phyloP scores from a whole-genome alignment of 306 rosid species.

The Cercis canadensis region DNA sequence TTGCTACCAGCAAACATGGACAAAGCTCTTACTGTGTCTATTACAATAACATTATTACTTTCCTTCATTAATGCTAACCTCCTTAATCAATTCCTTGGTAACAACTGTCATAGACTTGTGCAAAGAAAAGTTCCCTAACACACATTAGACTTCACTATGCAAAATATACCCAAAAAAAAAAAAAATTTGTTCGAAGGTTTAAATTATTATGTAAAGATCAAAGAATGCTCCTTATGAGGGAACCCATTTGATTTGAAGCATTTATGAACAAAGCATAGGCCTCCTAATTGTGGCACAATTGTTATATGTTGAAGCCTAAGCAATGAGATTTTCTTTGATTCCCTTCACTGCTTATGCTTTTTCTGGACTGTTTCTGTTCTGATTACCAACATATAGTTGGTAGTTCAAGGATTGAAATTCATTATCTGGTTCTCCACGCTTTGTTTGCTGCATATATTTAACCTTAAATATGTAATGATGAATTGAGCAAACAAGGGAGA shows the following conservation, averaged over 20 bases:
- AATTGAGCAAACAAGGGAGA: constrained; percentile 41
- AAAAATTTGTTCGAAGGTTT: too few species aligned
- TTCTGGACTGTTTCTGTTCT: constrained; percentile 33
- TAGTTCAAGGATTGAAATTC: constrained; percentile 41
- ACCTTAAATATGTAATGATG: constrained; percentile 50
- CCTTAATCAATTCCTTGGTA: constrained; percentile 28
- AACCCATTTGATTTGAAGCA: neutral
- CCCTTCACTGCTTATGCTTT: constrained; percentile 20
- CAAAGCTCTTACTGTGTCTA: constrained; percentile 39
- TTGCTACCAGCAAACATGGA: constrained; percentile 57
- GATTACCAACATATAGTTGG: constrained; percentile 35
- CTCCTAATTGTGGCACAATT: neutral
- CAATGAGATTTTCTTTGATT: constrained; percentile 6
- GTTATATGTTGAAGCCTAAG: neutral
- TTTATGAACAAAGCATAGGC: too few species aligned
- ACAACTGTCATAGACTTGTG: constrained; percentile 35
- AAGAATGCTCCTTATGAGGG: neutral
- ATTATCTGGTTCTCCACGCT: constrained; percentile 51
- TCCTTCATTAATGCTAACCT: constrained; percentile 37
- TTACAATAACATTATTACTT: constrained; percentile 38
- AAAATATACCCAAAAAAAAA: constrained; percentile 14
- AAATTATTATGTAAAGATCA: too few species aligned
- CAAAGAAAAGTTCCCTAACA: constrained; percentile 29
- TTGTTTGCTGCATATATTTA: constrained; percentile 33
- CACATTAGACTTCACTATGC: constrained; percentile 34